Conservation (phyloP, 129 eudicot genomes). For the Pseudognaphalium luteoalbum region DNA sequence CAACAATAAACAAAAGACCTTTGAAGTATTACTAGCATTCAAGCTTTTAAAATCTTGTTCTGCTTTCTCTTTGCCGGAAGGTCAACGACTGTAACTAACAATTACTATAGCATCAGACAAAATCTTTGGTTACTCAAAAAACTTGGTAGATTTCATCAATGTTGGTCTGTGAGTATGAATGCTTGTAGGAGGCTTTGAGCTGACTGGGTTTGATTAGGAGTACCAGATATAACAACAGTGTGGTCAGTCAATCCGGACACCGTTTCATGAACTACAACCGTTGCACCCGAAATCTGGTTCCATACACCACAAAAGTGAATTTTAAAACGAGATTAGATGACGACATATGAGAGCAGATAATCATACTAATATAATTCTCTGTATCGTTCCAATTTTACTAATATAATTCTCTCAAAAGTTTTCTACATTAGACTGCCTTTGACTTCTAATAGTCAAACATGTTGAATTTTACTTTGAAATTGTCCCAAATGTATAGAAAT, state of each 20-base stretch:
- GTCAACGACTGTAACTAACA: background rate
- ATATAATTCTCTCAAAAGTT: background rate
- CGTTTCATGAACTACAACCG: conserved; percentile 53
- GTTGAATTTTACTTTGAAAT: background rate
- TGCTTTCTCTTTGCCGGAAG: background rate
- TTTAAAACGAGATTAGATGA: conserved; percentile 14
- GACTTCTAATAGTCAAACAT: background rate
- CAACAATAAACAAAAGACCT: background rate
- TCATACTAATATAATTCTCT: background rate
- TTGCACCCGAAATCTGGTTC: conserved; percentile 84
- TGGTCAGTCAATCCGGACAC: conserved; percentile 47
- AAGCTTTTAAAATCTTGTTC: conserved; percentile 10
- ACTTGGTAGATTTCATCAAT: conserved; percentile 28
- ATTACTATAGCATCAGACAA: background rate
- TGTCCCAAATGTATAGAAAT: background rate
- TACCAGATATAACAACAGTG: conserved; percentile 63
- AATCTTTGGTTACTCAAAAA: background rate
- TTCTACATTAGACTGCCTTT: background rate
- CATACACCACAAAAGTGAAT: conserved; percentile 10
- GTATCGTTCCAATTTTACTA: background rate
- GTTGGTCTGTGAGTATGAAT: conserved; percentile 59
- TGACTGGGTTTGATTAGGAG: conserved; percentile 67
- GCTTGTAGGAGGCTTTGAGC: conserved; percentile 93
- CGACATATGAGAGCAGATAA: background rate
- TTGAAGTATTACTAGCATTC: background rate